Evolutionary conservation across 768 basidiomycete genomes (phyloP), one percentile per base, ranked within the genome.

Genomic region (Boletus speciosus): DNA sequence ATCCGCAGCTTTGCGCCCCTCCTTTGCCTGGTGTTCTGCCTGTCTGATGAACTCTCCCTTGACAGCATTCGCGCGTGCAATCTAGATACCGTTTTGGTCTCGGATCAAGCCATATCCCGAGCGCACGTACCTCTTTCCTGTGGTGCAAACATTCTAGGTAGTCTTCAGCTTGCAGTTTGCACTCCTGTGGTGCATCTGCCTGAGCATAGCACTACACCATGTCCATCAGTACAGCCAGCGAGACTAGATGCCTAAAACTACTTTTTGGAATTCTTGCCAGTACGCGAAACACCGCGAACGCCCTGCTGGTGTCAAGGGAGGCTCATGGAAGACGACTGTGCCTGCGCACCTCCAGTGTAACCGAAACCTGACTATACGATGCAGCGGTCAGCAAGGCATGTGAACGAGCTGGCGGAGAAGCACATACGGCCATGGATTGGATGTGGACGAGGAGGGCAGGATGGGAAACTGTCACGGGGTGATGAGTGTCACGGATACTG

Each of bases 91-190:
- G 29, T 21, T 29, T 51, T 32, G n/a, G 42, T 44, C 47, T 23
- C 36, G 36, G 32, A 55, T 49, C 19, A 50, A 21, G 25, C 11
- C n/a, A 29, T 12, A 23, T 11, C 36, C 25, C 47, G 56, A 41
- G 14, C 21, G 32, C 41, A 31, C 82, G 65, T 59, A 93, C 95
- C 84, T 93, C 92, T 73, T 94, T 88, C 27, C 81, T 83, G 66
- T 86, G 84, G 69, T 96, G 93, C 53, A 98, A 73, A 70, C 95
- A 97, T 69, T 95, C 93, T 51, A 95, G 66, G 73, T 98, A 98
- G 71, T 96, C 94, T 58, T 88, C 88, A 47, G 81, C 82, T 56
- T 83, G 84, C 15, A 79, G 71, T 15, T 77, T 76, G 71, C 95
- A 98, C 63, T 88, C 76, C 46, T 72, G 71, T 0, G 94, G 93